Conservation (phyloP, 164 flowering plant species). For the Magnolia officinalis region DNA sequence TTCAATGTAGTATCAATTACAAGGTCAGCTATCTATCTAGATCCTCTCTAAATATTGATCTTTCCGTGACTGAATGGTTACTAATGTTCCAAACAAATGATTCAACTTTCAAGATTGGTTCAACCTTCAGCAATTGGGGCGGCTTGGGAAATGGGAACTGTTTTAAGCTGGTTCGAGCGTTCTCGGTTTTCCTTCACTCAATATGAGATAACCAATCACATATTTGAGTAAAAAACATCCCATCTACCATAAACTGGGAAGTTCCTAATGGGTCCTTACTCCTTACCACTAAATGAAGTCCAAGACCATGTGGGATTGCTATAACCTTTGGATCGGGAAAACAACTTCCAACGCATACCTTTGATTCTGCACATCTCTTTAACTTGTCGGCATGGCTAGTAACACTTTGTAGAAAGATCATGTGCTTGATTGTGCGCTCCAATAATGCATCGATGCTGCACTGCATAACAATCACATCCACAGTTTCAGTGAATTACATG, state of each 20-base stretch:
- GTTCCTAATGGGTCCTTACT: no score
- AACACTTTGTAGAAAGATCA: conserved; percentile 57
- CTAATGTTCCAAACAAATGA: not conserved
- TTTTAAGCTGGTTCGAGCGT: not conserved
- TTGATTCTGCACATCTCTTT: conserved; percentile 27
- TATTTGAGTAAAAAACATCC: not conserved
- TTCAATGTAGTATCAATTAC: no score
- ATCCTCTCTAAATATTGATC: no score
- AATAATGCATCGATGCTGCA: conserved; percentile 89
- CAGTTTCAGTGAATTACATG: not conserved
- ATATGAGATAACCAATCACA: not conserved
- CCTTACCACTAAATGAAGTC: not conserved
- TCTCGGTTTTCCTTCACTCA: not conserved
- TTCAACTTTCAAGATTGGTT: not conserved
- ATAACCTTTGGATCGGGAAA: not conserved
- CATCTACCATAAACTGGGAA: not conserved
- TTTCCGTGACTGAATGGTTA: not conserved
- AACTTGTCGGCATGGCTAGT: conserved; percentile 67
- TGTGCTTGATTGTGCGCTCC: conserved; percentile 72
- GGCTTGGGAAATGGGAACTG: not conserved
- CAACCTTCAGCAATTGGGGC: not conserved
- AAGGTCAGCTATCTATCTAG: not conserved
- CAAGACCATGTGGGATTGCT: not conserved
- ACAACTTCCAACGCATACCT: conserved; percentile 30
- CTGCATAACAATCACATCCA: conserved; percentile 36